phyloP scores from a whole-genome alignment of 2,329 filamentous ascomycete genomes.

The Lasiodiplodia sp. region DNA sequence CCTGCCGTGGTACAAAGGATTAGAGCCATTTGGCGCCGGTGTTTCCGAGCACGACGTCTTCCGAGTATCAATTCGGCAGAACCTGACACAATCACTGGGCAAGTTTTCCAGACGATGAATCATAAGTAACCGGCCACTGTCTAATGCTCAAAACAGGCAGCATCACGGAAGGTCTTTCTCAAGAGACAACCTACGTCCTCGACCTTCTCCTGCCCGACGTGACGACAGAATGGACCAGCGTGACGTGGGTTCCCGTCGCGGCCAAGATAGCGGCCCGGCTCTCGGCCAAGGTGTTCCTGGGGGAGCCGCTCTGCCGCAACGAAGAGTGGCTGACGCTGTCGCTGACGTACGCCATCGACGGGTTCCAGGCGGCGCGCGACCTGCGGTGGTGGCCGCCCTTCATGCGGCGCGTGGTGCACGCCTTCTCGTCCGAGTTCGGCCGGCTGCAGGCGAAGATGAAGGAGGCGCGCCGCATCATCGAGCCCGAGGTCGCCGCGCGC shows the following conservation, averaged over 20 bases:
- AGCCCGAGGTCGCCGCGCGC: constrained; percentile 44
- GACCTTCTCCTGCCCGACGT: constrained; percentile 18
- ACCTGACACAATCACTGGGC: constrained; percentile 14
- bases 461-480: constrained; percentile 39
- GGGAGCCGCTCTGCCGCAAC: constrained; percentile 47
- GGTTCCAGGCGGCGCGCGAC: constrained; percentile 42
- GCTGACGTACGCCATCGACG: constrained; percentile 45
- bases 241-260: constrained; percentile 44
- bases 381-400: constrained; percentile 46
- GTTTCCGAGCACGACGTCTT: neutral
- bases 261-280: constrained; percentile 48
- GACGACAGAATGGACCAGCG: constrained; percentile 30
- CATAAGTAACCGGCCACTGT: neutral
- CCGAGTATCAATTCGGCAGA: neutral
- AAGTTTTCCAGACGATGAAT: neutral
- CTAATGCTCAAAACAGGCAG: neutral
- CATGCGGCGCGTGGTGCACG: constrained; percentile 38
- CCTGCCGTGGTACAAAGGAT: neutral
- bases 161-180: constrained; percentile 3
- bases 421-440: constrained; percentile 34
- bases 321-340: constrained; percentile 48
- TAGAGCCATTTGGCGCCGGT: neutral
- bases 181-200: constrained; percentile 6
- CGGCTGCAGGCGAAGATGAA: constrained; percentile 33
- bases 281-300: constrained; percentile 45